These are phyloP conservation scores for Lecanicillium sp. DNA, from an alignment of 2,329 filamentous ascomycete species.

Conservation along the genomic window DNA sequence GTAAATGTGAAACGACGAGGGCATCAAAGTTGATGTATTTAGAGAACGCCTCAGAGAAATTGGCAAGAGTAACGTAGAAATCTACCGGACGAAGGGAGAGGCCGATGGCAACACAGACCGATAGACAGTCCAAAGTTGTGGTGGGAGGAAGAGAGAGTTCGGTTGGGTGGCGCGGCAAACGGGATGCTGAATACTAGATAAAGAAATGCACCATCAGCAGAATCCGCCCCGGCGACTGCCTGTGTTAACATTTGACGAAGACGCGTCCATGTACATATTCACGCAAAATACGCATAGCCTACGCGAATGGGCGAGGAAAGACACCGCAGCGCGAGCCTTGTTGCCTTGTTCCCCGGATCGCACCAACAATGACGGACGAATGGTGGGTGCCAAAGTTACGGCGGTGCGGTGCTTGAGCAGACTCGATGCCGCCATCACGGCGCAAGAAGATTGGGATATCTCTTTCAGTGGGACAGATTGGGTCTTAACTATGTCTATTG, in stretches of 20 bases:
- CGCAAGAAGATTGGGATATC: too few species aligned
- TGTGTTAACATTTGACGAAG: neutral
- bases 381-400: too few species aligned
- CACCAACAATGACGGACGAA: too few species aligned
- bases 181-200: neutral
- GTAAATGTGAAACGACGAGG: neutral
- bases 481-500: too few species aligned
- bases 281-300: neutral
- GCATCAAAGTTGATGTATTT: neutral
- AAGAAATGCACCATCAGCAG: neutral
- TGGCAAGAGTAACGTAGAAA: neutral
- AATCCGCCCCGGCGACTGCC: neutral
- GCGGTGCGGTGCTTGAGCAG: too few species aligned
- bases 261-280: neutral
- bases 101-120: neutral
- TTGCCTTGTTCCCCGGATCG: too few species aligned
- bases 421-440: too few species aligned
- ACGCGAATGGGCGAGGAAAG: neutral
- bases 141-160: neutral
- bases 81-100: neutral
- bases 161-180: neutral
- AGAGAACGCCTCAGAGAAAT: too few species aligned
- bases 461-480: too few species aligned
- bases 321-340: neutral
- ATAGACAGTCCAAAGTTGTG: neutral